These are phyloP conservation scores for Fagus sylvatica DNA, from an alignment of 306 rosid species.

Conservation along the genomic window DNA sequence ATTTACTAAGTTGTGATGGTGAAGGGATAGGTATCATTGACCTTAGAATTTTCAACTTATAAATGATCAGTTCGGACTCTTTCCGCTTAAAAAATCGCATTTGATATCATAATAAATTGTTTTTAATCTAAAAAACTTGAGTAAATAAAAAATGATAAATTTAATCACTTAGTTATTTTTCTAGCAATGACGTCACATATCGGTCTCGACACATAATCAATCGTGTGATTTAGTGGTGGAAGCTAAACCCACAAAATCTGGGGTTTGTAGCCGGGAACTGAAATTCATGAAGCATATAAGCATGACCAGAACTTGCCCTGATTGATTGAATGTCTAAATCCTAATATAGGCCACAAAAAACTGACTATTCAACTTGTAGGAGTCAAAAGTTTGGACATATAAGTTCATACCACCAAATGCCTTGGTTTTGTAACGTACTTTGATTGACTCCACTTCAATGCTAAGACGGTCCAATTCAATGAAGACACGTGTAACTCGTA, in stretches of 20 bases:
- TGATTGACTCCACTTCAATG: conserved; percentile 14
- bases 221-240: no score
- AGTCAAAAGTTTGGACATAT: conserved; percentile 15
- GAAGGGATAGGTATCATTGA: no score
- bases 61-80: no score
- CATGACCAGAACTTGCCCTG: not conserved
- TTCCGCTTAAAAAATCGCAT: no score
- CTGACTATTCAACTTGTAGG: conserved; percentile 12
- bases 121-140: no score
- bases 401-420: not conserved
- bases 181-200: no score
- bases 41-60: no score
- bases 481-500: conserved; percentile 27
- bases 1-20: no score
- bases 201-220: no score
- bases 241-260: not conserved
- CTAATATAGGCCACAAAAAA: not conserved
- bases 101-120: no score
- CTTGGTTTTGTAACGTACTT: not conserved
- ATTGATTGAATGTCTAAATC: not conserved
- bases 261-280: not conserved
- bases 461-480: conserved; percentile 37
- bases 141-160: no score
- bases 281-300: not conserved
- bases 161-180: no score